Conservation (phyloP, 1,284 basidiomycete genomes). For the Marasmius fiardii region DNA sequence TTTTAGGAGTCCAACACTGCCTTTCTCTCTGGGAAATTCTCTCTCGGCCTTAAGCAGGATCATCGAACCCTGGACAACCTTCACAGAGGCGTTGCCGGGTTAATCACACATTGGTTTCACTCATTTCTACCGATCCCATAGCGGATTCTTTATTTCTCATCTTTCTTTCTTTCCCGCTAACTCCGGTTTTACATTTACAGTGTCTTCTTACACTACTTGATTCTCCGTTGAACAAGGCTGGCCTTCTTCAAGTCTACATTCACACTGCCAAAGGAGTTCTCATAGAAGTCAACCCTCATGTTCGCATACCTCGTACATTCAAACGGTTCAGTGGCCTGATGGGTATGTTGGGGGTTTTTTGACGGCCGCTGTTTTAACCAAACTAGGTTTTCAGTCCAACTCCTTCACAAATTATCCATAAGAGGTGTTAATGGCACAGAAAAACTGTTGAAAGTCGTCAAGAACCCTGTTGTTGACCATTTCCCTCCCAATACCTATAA, state of each 20-base stretch:
- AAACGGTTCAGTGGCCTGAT: slow-evolving; percentile 98
- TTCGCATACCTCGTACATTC: slow-evolving; percentile 97
- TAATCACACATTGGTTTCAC: no score
- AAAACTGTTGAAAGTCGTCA: slow-evolving; percentile 96
- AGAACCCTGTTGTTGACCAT: slow-evolving; percentile 97
- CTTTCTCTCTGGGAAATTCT: no score
- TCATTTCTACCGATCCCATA: neutral
- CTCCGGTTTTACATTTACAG: slow-evolving; percentile 34
- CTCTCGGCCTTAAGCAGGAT: no score
- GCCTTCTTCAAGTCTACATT: slow-evolving; percentile 95
- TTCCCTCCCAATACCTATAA: slow-evolving; percentile 95
- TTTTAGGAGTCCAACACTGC: slow-evolving; percentile 6
- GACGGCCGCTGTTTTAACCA: no score
- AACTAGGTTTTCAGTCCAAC: slow-evolving; percentile 72
- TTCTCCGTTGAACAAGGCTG: slow-evolving; percentile 97
- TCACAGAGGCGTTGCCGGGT: no score
- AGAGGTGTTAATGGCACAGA: slow-evolving; percentile 95
- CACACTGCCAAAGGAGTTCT: slow-evolving; percentile 96
- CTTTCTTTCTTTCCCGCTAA: slow-evolving; percentile 3
- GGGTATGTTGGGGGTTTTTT: slow-evolving; percentile 58
- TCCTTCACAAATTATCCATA: slow-evolving; percentile 95
- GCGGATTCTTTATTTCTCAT: neutral
- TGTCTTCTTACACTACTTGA: slow-evolving; percentile 96
- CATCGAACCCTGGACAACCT: no score
- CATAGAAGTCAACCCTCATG: slow-evolving; percentile 98